Base-by-base conservation (phyloP, 495 filamentous ascomycete genomes). In the Astrothelium subdiscretum region DNA sequence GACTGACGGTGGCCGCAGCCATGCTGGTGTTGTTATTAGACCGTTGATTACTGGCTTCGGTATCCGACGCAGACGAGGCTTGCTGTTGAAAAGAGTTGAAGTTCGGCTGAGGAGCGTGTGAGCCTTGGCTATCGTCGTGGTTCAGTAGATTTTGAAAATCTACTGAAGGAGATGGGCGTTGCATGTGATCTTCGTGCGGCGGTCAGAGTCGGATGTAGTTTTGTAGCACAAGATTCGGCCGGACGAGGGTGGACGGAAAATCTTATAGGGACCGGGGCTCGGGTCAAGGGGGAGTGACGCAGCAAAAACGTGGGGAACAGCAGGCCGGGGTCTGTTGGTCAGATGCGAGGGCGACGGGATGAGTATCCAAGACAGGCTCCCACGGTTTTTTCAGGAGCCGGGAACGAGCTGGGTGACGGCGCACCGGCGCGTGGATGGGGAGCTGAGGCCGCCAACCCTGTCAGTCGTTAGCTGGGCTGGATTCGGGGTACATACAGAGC, bases 101-200 rank as follows among this genome's bases (percentile, higher is more conserved):
- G 42, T 70, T 43, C 48, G 72, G 73, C 54, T 84, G 80, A 29
- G 32, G 18, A 57, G 31, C 10, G 6, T 31, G 60, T n/a, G 35
- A 29, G n/a, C 4, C 1, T 29, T 20, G 27, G 10, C 8, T 1
- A 11, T 38, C 24, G 32, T 61, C 59, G 3, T 83, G 85, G 69
- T 89, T 88, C 73, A 90, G 84, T 70, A 90, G 85, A 80, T 86
- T 87, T 74, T 83, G 85, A 72, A 90, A 88, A 80, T 86, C 86
- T 76, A 85, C 83, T 74, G 85, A 82, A 61, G 85, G 86, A 68
- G 79, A 80, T 78, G 83, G 76, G 73, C 83, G 81, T 78, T 87
- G 85, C 87, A 90, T 90, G 81, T 84, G 85, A 85, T 76, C 18
- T 32, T 11, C 26, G 26, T 29, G 13, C 15, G 57, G 57, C 5